These are phyloP conservation scores for Tolypocladium nubicola DNA, from an alignment of 2,329 filamentous ascomycete species.

Conservation along the genomic window DNA sequence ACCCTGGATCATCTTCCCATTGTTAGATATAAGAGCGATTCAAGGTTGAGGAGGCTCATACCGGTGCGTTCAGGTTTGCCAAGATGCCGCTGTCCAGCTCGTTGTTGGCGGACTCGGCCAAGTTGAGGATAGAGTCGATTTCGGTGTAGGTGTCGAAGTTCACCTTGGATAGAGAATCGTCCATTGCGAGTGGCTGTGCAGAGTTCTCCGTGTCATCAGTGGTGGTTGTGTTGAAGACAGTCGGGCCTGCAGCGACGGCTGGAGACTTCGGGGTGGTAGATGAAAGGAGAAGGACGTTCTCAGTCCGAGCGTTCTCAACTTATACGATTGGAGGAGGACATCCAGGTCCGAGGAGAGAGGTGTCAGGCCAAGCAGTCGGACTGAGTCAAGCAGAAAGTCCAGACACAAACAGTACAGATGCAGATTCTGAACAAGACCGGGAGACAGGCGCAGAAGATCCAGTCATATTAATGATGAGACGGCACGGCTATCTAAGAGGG, in stretches of 20 bases:
- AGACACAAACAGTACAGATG: not conserved
- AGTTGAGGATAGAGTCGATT: not conserved
- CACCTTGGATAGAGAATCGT: not conserved
- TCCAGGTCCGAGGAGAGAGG: not conserved
- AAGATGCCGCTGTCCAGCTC: not conserved
- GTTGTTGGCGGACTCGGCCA: not conserved
- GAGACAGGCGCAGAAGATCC: not conserved
- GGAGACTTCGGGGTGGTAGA: not conserved
- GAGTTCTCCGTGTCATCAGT: not conserved
- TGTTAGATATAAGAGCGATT: not conserved
- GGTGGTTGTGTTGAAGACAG: not conserved
- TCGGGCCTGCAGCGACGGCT: not conserved
- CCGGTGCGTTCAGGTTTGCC: not conserved
- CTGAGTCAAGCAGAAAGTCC: not conserved
- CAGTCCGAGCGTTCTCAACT: not conserved
- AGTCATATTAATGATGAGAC: not conserved
- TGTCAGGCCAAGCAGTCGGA: not conserved
- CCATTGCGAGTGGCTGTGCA: not conserved
- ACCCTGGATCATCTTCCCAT: not conserved
- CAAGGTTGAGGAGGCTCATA: not conserved
- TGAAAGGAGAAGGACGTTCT: not conserved
- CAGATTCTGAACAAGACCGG: not conserved
- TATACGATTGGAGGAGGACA: not conserved
- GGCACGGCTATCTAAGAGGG: not conserved
- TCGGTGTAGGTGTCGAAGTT: not conserved